Evolutionary conservation across 257 asterid genomes (phyloP).

Genomic region (Solanum appendiculatum): DNA sequence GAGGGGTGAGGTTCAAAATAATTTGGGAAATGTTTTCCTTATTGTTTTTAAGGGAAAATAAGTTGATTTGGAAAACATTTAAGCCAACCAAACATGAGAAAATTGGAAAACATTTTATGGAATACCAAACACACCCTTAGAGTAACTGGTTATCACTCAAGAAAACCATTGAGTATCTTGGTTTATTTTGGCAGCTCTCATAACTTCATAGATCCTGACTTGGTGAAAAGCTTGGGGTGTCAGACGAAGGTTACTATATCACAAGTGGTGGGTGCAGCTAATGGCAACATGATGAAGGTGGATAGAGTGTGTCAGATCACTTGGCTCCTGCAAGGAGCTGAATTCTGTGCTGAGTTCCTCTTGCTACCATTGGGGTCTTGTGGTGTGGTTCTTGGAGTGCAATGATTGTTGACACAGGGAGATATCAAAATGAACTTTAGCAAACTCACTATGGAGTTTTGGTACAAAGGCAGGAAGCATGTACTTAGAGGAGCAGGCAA

Average conservation of each 20-base stretch:
- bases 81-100: too few relatives aligned
- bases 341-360: neutral
- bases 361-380: neutral
- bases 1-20: too few relatives aligned
- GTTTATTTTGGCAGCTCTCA: neutral
- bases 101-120: too few relatives aligned
- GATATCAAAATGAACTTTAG: neutral
- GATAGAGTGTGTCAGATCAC: neutral
- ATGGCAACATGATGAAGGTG: neutral
- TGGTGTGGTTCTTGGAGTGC: neutral
- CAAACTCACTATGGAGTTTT: neutral
- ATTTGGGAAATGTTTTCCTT: too few relatives aligned
- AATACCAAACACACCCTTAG: too few relatives aligned
- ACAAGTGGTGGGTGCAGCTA: neutral
- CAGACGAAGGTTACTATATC: neutral
- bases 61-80: too few relatives aligned
- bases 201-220: too few relatives aligned
- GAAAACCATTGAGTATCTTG: neutral
- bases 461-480: neutral
- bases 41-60: too few relatives aligned
- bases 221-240: neutral
- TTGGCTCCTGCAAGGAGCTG: neutral
- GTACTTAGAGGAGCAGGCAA: neutral
- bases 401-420: neutral
- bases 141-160: neutral